Conservation (phyloP, 345 rosid genomes). For the Raphanus sativus region DNA sequence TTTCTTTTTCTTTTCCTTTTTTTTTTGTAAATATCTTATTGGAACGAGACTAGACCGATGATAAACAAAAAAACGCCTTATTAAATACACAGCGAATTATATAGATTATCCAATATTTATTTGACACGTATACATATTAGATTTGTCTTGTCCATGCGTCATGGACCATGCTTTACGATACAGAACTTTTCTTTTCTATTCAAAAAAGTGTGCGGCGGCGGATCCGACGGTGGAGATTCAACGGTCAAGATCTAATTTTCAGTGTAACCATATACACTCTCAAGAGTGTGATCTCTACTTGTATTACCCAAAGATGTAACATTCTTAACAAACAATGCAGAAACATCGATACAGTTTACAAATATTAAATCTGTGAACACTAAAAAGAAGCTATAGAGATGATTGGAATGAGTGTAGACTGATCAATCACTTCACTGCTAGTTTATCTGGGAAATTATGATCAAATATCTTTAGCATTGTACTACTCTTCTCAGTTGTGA, state of each 20-base stretch:
- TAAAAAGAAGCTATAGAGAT: not conserved
- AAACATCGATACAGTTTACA: slow-evolving; percentile 1
- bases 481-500: not conserved
- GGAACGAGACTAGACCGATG: slow-evolving; percentile 14
- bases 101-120: not conserved
- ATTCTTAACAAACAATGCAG: slow-evolving; percentile 33
- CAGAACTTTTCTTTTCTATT: not conserved
- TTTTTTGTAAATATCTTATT: not conserved
- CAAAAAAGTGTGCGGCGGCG: not conserved
- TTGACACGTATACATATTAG: slow-evolving; percentile 12
- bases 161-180: not conserved
- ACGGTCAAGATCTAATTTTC: slow-evolving; percentile 9
- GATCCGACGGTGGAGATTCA: slow-evolving; percentile 27
- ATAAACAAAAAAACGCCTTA: not conserved
- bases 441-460: not conserved
- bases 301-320: not conserved
- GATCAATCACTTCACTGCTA: not conserved
- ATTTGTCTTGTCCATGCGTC: not conserved
- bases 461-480: not conserved
- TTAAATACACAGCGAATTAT: not conserved
- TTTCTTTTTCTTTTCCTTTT: not conserved
- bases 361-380: slow-evolving; percentile 17
- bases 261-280: not conserved
- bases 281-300: not conserved
- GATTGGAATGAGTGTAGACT: not conserved